Evolutionary conservation across 345 rosid genomes (phyloP), one percentile per base, ranked within the genome.

Genomic region (Erysimum cheiranthoides): DNA sequence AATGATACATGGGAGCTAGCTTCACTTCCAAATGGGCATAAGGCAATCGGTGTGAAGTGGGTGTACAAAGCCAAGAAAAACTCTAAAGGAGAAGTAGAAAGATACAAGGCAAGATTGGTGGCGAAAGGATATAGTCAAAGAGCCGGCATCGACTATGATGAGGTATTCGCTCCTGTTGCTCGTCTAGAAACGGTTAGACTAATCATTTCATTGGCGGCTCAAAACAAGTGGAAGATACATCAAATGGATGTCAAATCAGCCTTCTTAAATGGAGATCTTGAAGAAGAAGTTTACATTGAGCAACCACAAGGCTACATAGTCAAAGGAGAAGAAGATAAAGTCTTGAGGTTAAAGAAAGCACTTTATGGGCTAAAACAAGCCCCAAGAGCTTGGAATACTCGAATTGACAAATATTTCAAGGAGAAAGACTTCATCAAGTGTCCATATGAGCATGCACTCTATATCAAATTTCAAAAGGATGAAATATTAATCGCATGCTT

Each of bases 371-470:
- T 5, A 14, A 45, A 45, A 14, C 17, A 45, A 45, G 49, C 8
- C 3, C 47, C 17, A 5, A 45, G 49, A 45, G 17, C 43, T 16
- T 58, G 28, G 27, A n/a, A n/a, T 5, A 58, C 63, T 58, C 13
- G 63, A 3, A 58, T 58, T 35, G 11, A 14, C 5, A n/a, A 56
- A 21, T 58, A 60, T 2, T 36, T 17, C 46, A 36, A 60, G 5
- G n/a, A 17, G 45, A 56, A 31, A 14, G 3, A 14, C 1, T 57
- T 54, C 14, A 54, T 54, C 36, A 30, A 54, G 64, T 35, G 66
- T 6, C 35, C 66, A 61, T 61, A 60, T 60, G 28, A 60, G 30
- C 65, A 60, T 60, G 65, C 46, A 60, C 46, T 60, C 1, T 60
- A 36, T 36, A 60, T 58, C 46, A 60, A 60, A 60, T 36, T 13